A percentile compares a stretch with the other conserved stretches of the same genome.
Conservation (phyloP, 2,329 filamentous ascomycete species). For the Sporothrix inflata region DNA sequence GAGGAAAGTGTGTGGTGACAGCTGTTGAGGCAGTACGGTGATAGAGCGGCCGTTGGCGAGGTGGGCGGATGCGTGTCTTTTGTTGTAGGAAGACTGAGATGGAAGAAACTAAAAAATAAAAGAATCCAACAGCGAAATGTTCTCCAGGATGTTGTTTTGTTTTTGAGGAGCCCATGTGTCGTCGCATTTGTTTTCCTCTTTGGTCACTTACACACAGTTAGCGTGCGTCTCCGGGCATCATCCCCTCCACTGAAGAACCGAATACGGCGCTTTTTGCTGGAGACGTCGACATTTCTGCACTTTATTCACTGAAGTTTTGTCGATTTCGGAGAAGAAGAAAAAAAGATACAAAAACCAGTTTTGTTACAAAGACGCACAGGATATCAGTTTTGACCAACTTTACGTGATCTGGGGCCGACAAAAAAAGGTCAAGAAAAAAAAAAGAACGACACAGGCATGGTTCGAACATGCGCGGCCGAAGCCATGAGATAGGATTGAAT, state of each 20-base stretch:
- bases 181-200: constrained; percentile 3
- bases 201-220: constrained; percentile 12
- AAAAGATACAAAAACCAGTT: background rate
- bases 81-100: background rate
- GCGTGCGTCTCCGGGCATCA: background rate
- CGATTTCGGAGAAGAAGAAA: background rate
- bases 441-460: constrained; percentile 35
- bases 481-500: constrained; percentile 35
- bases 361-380: background rate
- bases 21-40: no score
- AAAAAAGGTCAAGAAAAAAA: constrained; percentile 24
- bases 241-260: no score
- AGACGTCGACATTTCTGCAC: background rate
- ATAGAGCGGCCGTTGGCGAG: no score
- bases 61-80: no score
- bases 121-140: background rate
- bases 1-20: no score
- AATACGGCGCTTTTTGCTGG: background rate
- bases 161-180: background rate
- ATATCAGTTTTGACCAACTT: no score
- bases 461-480: constrained; percentile 36
- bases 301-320: no score
- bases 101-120: background rate
- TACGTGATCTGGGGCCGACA: background rate
- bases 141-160: background rate